Evolutionary conservation across 2,329 filamentous ascomycete genomes (phyloP), one percentile per base, ranked within the genome.

Genomic region (Claviceps monticola): DNA sequence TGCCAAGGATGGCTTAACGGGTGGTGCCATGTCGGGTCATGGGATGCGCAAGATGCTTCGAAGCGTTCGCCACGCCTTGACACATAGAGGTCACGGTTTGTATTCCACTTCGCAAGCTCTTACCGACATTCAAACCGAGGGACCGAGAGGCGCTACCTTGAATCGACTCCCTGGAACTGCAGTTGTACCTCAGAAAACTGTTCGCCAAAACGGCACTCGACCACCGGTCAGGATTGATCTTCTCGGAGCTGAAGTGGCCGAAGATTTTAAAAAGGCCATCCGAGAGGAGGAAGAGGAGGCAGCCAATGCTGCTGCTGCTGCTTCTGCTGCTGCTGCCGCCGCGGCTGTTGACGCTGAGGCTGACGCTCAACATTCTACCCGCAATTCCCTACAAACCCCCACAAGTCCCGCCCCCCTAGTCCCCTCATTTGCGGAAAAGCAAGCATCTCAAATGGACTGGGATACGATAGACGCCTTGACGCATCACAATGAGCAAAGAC

Each of bases 11-110:
- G 63, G 65, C 26, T 71, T 71, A 1, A 75, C 74, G 8, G 75
- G 74, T 43, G 78, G 78, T 14, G 78, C 78, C 51, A 80, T 83
- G 75, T 82, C 78, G 9, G 75, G 79, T 46, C 84, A 85, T 36
- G 88, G 86, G 2, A 87, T 96, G 75, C 90, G 84, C 66, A 93
- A 83, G 59, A 77, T 97, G 0, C 76, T 98, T 49, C 86, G 89
- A 6, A 91, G 86, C 56, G 86, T 97, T 39, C 84, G 89, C 17
- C 82, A 88, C 56, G 90, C 84, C 5, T 67, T 96, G 48, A 88
- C 88, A 63, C 87, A 75, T 14, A 70, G 68, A 51, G 72, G 70
- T 1, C 74, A 72, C 54, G 67, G 64, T 5, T 55, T 69, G 13
- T 69, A 71, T 14, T 67, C 71, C 0, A 69, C 69, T 0, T 71